Evolutionary conservation across 1,139 yeast genomes (phyloP).

Genomic region (Hyphopichia buzzinii): DNA sequence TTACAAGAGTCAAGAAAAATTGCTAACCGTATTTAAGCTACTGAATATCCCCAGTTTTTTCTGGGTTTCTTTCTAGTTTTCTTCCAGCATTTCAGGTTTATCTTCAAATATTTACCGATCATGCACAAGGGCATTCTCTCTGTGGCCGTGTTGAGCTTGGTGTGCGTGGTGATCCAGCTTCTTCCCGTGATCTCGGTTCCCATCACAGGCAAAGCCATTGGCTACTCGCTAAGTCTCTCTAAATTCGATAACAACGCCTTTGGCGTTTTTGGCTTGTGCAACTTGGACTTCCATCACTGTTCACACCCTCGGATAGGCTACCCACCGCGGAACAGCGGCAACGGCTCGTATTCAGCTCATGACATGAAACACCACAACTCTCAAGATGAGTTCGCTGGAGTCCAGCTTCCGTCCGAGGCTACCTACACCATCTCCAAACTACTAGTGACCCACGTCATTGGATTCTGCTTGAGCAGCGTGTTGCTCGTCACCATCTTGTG

Average conservation of each 20-base stretch:
- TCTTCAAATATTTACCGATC: no score
- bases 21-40: no score
- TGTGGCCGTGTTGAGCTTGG: constrained; percentile 20
- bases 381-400: constrained; percentile 18
- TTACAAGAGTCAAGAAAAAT: no score
- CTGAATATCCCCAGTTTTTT: no score
- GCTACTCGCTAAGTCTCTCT: constrained; percentile 27
- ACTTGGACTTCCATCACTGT: constrained; percentile 24
- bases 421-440: constrained; percentile 41
- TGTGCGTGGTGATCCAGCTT: constrained; percentile 37
- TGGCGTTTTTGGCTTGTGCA: constrained; percentile 48
- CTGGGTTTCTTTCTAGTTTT: no score
- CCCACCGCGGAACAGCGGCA: constrained; percentile 16
- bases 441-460: constrained; percentile 45
- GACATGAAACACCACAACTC: constrained; percentile 15
- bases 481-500: constrained; percentile 19
- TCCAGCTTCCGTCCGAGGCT: constrained; percentile 41
- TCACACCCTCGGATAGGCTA: constrained; percentile 39
- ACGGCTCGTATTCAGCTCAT: neutral
- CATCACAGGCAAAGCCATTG: constrained; percentile 24
- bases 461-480: constrained; percentile 33
- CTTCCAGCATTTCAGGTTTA: no score
- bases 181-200: constrained; percentile 47
- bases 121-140: constrained; percentile 29
- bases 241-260: constrained; percentile 31